These are phyloP conservation scores for Fonsecaea pugnacius DNA, from an alignment of 2,329 filamentous ascomycete species.

Conservation along the genomic window DNA sequence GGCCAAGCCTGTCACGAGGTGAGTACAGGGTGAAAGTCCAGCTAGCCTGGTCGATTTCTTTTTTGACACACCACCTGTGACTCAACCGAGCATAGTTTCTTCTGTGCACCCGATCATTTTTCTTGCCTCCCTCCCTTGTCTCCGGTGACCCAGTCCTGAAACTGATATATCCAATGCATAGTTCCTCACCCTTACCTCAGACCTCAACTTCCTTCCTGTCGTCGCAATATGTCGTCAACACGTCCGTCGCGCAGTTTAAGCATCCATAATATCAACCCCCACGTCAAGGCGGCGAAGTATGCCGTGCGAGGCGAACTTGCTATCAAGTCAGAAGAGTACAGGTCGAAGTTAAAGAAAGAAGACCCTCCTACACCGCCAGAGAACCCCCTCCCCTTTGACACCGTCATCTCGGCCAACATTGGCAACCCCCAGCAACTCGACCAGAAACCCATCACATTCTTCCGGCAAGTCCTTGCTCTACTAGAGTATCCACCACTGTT, in stretches of 20 bases:
- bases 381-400: slow-evolving; percentile 74
- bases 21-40: slow-evolving; percentile 23
- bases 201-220: slow-evolving; percentile 31
- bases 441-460: slow-evolving; percentile 98
- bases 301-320: slow-evolving; percentile 95
- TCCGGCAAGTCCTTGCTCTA: slow-evolving; percentile 92
- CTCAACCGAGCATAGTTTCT: slow-evolving; percentile 29
- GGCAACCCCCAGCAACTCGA: slow-evolving; percentile 98
- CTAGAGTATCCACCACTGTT: slow-evolving; percentile 87
- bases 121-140: slow-evolving; percentile 20
- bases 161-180: slow-evolving; percentile 21
- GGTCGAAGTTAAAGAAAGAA: slow-evolving; percentile 66
- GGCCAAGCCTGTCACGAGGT: slow-evolving; percentile 26
- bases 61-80: slow-evolving; percentile 25
- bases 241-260: slow-evolving; percentile 61
- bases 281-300: slow-evolving; percentile 87
- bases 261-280: slow-evolving; percentile 87
- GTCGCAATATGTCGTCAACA: slow-evolving; percentile 54
- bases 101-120: slow-evolving; percentile 27
- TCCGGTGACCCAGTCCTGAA: slow-evolving; percentile 15
- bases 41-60: slow-evolving; percentile 21
- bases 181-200: slow-evolving; percentile 7
- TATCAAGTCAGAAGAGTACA: slow-evolving; percentile 88
- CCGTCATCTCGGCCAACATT: slow-evolving; percentile 96
- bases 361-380: slow-evolving; percentile 49